These are phyloP conservation scores for Stephanocyclus meneghinianus DNA, from an alignment of 352 stramenopile species.

Conservation along the genomic window DNA sequence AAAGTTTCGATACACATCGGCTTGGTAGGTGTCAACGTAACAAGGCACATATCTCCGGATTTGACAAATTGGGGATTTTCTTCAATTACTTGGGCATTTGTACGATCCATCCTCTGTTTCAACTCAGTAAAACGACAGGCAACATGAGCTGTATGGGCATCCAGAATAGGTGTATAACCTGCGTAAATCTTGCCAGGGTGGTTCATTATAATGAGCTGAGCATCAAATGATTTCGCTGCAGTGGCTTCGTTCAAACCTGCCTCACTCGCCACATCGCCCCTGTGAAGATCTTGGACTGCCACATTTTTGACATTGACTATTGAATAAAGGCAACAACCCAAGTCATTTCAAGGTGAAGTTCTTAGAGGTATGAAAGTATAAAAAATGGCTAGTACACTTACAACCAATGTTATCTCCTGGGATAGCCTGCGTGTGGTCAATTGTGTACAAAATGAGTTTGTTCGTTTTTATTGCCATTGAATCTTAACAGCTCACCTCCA, in stretches of 20 bases:
- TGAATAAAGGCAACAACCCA: too few relatives aligned
- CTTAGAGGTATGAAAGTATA: too few relatives aligned
- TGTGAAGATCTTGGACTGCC: constrained; percentile 89
- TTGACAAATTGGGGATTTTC: constrained; percentile 92
- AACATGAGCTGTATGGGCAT: constrained; percentile 96
- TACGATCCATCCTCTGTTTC: constrained; percentile 94
- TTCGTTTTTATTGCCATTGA: constrained; percentile 82
- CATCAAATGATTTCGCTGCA: constrained; percentile 87
- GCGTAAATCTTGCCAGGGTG: constrained; percentile 90
- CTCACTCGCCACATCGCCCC: constrained; percentile 94
- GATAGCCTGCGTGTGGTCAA: too few relatives aligned
- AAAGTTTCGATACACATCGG: constrained; percentile 95
- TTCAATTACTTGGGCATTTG: constrained; percentile 92
- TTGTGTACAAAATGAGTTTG: too few relatives aligned
- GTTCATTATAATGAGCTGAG: constrained; percentile 96
- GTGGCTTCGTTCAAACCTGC: constrained; percentile 90
- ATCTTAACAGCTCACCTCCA: constrained; percentile 93
- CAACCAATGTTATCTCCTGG: too few relatives aligned
- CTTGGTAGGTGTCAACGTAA: constrained; percentile 91
- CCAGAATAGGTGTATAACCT: constrained; percentile 93
- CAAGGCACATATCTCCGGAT: constrained; percentile 94
- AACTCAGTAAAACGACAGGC: constrained; percentile 94
- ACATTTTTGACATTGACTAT: constrained; percentile 88
- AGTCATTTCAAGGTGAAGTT: too few relatives aligned
- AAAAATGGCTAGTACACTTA: too few relatives aligned